A percentile compares a stretch with the other conserved stretches of the same genome.
Conservation (phyloP, 1,284 basidiomycete genomes). For the Puccinia triticina region DNA sequence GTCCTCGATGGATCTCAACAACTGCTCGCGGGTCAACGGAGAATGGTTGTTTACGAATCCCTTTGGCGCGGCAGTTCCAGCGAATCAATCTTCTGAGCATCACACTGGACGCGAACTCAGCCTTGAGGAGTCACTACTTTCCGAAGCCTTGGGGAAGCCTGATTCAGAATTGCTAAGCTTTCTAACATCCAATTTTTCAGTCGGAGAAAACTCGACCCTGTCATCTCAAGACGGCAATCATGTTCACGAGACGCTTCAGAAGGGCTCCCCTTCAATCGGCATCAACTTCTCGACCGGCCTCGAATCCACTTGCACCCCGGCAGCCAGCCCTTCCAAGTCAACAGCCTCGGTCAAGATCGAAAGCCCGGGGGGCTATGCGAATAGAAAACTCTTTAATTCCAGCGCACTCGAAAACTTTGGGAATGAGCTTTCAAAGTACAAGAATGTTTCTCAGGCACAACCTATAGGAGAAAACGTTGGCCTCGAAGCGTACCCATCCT, state of each 20-base stretch:
- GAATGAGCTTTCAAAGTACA: background rate
- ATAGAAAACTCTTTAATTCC: background rate
- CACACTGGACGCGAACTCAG: background rate
- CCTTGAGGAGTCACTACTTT: background rate
- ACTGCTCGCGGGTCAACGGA: background rate
- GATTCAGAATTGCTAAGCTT: background rate
- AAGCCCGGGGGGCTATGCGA: background rate
- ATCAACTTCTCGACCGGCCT: background rate
- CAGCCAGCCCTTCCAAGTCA: slow-evolving; percentile 2
- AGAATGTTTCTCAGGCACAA: background rate
- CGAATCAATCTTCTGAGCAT: background rate
- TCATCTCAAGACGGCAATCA: background rate
- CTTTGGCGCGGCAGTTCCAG: background rate
- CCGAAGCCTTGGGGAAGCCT: background rate
- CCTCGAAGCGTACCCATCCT: background rate
- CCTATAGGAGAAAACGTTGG: background rate
- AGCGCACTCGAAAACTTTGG: background rate
- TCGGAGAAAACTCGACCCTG: background rate
- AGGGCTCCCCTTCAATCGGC: background rate
- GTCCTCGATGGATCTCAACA: background rate
- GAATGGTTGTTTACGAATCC: background rate
- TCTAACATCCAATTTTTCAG: background rate
- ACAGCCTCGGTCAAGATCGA: background rate
- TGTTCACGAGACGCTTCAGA: background rate
- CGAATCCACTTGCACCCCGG: background rate